phyloP scores from a whole-genome alignment of 2,329 filamentous ascomycete genomes.

The Nemania sp. region DNA sequence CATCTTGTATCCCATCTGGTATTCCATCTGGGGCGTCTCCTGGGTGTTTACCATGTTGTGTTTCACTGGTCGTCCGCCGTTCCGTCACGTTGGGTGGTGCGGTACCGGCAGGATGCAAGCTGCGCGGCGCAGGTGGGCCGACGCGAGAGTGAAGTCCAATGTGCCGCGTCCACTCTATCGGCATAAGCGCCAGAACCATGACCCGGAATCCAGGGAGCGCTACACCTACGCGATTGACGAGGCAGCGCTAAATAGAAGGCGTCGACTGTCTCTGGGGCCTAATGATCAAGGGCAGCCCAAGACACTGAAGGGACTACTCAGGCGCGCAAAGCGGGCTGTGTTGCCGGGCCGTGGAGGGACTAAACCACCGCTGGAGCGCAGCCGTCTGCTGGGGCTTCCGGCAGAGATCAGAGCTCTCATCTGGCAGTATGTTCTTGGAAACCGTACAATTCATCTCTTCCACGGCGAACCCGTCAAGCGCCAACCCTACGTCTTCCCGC shows the following conservation, averaged over 20 bases:
- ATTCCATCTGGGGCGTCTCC: not conserved
- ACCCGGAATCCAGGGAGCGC: not conserved
- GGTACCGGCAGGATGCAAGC: not conserved
- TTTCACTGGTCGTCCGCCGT: constrained; percentile 1
- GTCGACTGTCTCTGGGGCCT: not conserved
- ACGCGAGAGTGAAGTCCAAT: not conserved
- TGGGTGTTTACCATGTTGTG: not conserved
- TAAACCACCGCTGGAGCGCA: constrained; percentile 3
- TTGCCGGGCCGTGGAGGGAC: not conserved
- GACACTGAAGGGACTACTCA: not conserved
- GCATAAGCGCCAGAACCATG: not conserved
- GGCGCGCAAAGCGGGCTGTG: not conserved
- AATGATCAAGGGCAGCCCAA: not conserved
- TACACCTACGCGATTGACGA: not conserved
- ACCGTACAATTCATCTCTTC: constrained; percentile 13
- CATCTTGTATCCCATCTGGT: not conserved
- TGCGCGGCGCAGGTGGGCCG: not conserved
- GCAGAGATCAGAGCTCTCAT: constrained; percentile 11
- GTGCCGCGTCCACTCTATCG: constrained; percentile 14
- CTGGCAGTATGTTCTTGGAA: constrained; percentile 6
- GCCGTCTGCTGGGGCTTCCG: constrained; percentile 2
- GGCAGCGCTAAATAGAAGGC: constrained; percentile 3
- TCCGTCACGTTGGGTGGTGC: not conserved
- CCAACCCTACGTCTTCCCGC: constrained; percentile 1
- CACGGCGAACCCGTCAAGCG: not conserved